Evolutionary conservation across 129 eudicot genomes (phyloP).

Genomic region (Flaveria ramosissima): DNA sequence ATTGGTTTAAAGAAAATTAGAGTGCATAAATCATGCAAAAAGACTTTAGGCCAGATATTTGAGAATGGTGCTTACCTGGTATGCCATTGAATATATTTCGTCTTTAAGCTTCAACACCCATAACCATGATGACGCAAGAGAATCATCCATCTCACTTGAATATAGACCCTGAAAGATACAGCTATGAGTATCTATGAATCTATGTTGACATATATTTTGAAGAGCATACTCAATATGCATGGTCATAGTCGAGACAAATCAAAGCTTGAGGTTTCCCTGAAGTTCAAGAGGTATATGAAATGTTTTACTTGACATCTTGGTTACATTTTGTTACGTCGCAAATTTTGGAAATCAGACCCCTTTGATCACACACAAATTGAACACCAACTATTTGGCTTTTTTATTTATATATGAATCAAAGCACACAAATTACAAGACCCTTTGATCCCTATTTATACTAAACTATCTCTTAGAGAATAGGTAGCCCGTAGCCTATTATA

Average conservation of each 20-base stretch:
- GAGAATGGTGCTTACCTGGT: conserved; percentile 53
- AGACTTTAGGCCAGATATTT: conserved; percentile 4
- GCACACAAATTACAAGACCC: too few relatives aligned
- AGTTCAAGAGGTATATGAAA: neutral
- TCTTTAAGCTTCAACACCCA: conserved; percentile 76
- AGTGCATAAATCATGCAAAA: conserved; percentile 3
- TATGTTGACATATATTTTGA: neutral
- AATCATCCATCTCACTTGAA: conserved; percentile 63
- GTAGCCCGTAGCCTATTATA: too few relatives aligned
- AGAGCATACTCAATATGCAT: conserved; percentile 1
- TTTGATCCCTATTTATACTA: too few relatives aligned
- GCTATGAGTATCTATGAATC: conserved; percentile 23
- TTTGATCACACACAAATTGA: too few relatives aligned
- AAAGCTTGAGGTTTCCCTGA: neutral
- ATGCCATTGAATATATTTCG: conserved; percentile 78
- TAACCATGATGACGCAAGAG: conserved; percentile 77
- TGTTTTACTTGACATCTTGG: neutral
- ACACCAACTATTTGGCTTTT: too few relatives aligned
- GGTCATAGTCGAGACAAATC: conserved; percentile 2
- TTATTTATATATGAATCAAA: too few relatives aligned
- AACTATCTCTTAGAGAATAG: too few relatives aligned
- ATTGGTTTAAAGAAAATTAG: conserved; percentile 31
- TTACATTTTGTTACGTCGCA: neutral
- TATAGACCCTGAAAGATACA: conserved; percentile 62
- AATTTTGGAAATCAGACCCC: too few relatives aligned